Conservation (phyloP, 768 basidiomycete species). For the Leccinum subgranulosum region DNA sequence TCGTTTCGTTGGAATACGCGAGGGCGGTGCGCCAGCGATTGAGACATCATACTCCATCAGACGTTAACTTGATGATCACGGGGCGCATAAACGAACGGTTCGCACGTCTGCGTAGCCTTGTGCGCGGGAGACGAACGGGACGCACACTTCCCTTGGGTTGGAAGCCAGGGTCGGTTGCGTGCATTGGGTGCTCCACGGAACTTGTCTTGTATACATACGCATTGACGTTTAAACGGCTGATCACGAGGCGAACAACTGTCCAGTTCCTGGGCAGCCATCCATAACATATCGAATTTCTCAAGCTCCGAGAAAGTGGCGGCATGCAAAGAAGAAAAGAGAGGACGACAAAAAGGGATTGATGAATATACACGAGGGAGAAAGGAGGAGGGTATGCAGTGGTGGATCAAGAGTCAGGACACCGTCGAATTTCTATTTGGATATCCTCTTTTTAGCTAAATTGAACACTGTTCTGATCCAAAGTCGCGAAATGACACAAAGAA, state of each 20-base stretch:
- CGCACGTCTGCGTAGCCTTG: not conserved
- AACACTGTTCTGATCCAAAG: not conserved
- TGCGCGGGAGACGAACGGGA: not conserved
- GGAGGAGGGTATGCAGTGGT: not conserved
- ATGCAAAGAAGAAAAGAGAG: not conserved
- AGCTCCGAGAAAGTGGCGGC: not conserved
- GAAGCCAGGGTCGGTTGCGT: not conserved
- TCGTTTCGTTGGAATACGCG: not conserved
- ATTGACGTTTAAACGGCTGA: not conserved
- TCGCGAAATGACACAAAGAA: not conserved
- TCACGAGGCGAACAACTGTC: not conserved
- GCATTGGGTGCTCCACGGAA: not conserved
- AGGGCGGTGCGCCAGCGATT: not conserved
- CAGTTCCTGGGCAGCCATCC: not conserved
- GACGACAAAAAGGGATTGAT: not conserved
- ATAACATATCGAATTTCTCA: not conserved
- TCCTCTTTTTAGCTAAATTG: slow-evolving; percentile 15
- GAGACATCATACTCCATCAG: not conserved
- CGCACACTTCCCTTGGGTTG: not conserved
- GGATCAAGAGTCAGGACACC: not conserved
- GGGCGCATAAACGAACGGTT: not conserved
- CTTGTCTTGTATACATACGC: not conserved
- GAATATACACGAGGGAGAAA: not conserved
- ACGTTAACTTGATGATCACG: not conserved
- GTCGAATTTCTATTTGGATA: not conserved